A percentile compares a stretch with the other conserved stretches of the same genome.
Evolutionary conservation across 352 stramenopile species (phyloP).

Genomic region (Pythium periplocum): DNA sequence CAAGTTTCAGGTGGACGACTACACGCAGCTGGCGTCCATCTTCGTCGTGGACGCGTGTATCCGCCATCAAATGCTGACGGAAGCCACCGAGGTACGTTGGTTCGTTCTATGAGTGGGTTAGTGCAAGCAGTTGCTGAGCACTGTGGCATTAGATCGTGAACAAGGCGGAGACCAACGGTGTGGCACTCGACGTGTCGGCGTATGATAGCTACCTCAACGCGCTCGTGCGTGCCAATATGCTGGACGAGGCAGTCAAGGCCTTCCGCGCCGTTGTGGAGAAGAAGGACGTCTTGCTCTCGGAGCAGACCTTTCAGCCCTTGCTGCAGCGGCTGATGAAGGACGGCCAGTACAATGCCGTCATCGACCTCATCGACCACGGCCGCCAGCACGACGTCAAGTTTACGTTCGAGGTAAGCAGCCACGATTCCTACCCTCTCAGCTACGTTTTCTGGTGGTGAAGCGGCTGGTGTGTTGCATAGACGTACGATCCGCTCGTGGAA

Average conservation of each 20-base stretch:
- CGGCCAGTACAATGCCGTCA: constrained; percentile 39
- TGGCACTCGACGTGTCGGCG: constrained; percentile 54
- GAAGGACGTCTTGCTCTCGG: constrained; percentile 44
- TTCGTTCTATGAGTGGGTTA: neutral
- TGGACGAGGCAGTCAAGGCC: constrained; percentile 40
- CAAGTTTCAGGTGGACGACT: constrained; percentile 45
- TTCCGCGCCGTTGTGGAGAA: constrained; percentile 28
- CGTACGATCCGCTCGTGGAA: constrained; percentile 60
- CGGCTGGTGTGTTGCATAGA: constrained; percentile 24
- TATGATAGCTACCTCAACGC: constrained; percentile 37
- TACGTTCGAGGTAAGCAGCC: constrained; percentile 30
- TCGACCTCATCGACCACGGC: constrained; percentile 47
- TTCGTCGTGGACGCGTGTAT: constrained; percentile 65
- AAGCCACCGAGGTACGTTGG: constrained; percentile 33
- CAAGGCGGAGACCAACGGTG: constrained; percentile 9
- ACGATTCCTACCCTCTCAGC: neutral
- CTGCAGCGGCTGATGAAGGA: constrained; percentile 42
- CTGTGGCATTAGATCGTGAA: constrained; percentile 1
- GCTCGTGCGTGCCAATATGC: constrained; percentile 31
- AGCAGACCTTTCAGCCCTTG: constrained; percentile 46
- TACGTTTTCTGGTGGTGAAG: neutral
- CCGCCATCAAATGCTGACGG: constrained; percentile 31
- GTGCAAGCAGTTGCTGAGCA: neutral
- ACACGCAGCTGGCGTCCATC: constrained; percentile 59
- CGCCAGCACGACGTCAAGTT: constrained; percentile 44